Conservation (phyloP, 2,329 filamentous ascomycete genomes). For the Alternaria burnsii region DNA sequence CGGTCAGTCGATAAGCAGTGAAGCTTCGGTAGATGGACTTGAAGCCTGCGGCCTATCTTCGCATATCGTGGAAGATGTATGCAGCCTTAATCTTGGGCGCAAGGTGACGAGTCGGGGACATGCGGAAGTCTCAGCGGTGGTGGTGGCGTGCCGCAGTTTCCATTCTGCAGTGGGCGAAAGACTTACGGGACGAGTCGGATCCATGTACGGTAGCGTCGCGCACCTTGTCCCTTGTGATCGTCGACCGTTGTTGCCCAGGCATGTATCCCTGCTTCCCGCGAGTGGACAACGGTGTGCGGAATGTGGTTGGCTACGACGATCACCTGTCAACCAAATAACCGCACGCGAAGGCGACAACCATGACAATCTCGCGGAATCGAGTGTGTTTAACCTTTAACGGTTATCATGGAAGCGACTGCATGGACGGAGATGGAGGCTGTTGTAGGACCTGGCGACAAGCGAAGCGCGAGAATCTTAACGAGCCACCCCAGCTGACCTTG, state of each 20-base stretch:
- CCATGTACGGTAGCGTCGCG: constrained; percentile 40
- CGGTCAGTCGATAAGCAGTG: constrained; percentile 22
- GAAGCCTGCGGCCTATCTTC: not conserved
- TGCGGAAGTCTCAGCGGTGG: constrained; percentile 20
- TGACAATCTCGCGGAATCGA: constrained; percentile 6
- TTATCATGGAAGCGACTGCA: constrained; percentile 9
- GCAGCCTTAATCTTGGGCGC: constrained; percentile 10
- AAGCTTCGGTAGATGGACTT: constrained; percentile 4
- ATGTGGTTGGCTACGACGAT: constrained; percentile 7
- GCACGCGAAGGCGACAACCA: constrained; percentile 14
- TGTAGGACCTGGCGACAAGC: constrained; percentile 23
- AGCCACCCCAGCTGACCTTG: constrained; percentile 39
- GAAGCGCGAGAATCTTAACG: constrained; percentile 19
- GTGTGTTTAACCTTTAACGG: not conserved
- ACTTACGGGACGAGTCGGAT: constrained; percentile 45
- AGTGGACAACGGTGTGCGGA: constrained; percentile 26
- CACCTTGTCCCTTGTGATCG: constrained; percentile 44
- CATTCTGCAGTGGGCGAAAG: constrained; percentile 19
- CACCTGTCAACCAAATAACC: constrained; percentile 7
- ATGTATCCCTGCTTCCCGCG: constrained; percentile 44
- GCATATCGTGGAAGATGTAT: constrained; percentile 3
- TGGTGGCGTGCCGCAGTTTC: constrained; percentile 26
- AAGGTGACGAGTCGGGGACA: constrained; percentile 23
- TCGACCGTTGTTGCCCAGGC: constrained; percentile 38
- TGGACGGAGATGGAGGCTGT: constrained; percentile 18